Conservation (phyloP, 805 yeast genomes). For the Saccharomycopsis sp. region DNA sequence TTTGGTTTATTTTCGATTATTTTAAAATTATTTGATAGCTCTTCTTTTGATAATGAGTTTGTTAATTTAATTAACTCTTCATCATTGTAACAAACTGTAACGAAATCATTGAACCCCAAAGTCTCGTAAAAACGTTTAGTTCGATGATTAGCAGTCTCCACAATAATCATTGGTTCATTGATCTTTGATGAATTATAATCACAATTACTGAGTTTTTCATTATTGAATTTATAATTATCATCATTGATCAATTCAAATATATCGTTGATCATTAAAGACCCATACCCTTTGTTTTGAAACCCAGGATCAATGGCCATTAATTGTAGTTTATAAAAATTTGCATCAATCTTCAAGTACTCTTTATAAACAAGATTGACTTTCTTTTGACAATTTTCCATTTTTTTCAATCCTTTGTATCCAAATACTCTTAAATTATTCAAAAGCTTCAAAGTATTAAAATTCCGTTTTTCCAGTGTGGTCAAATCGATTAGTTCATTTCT, state of each 20-base stretch:
- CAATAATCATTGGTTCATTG: slow-evolving; percentile 8
- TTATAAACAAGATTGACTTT: slow-evolving; percentile 3
- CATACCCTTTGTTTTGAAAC: slow-evolving; percentile 10
- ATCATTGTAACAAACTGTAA: slow-evolving; percentile 8
- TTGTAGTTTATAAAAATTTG: slow-evolving; percentile 3
- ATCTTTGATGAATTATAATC: slow-evolving; percentile 1
- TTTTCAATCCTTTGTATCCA: slow-evolving; percentile 3
- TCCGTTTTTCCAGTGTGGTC: not conserved
- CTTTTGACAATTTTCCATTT: not conserved
- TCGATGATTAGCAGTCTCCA: slow-evolving; percentile 4
- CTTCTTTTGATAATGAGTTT: not conserved
- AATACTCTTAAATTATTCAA: not conserved
- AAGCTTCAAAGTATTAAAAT: not conserved
- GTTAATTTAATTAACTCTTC: slow-evolving; percentile 1
- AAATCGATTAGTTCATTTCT: not conserved
- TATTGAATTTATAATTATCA: slow-evolving; percentile 2
- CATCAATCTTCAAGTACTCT: not conserved
- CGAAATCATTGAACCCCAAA: slow-evolving; percentile 9
- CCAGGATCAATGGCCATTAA: slow-evolving; percentile 11
- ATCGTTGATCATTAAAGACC: not conserved
- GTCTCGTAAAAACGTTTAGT: slow-evolving; percentile 3
- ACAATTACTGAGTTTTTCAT: slow-evolving; percentile 5
- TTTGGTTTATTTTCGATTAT: slow-evolving; percentile 1
- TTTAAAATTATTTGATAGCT: not conserved
- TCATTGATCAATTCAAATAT: slow-evolving; percentile 1